Percentiles rank a stretch among this genome's conserved stretches.
Conservation (phyloP, 2,329 filamentous ascomycete species). For the Chrysosporium keratinophilum region DNA sequence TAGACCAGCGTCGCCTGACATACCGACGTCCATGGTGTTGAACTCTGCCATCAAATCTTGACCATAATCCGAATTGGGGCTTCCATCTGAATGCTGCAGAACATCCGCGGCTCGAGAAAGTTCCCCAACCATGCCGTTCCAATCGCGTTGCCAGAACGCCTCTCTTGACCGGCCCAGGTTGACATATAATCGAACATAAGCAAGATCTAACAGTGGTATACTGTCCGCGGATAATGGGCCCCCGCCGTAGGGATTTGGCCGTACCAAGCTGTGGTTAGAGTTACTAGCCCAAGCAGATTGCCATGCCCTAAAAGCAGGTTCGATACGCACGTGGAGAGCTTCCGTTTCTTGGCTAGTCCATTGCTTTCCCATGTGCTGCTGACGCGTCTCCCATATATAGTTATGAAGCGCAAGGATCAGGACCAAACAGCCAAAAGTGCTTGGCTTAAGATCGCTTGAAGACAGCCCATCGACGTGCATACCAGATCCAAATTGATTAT, state of each 20-base stretch:
- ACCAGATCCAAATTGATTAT: constrained; percentile 38
- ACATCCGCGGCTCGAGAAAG: constrained; percentile 67
- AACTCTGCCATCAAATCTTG: constrained; percentile 31
- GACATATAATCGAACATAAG: constrained; percentile 85
- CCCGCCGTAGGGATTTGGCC: constrained; percentile 70
- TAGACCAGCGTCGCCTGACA: constrained; percentile 29
- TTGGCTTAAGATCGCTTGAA: constrained; percentile 61
- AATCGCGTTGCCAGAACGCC: constrained; percentile 87
- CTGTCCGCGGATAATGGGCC: constrained; percentile 81
- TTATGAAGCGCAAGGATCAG: constrained; percentile 93
- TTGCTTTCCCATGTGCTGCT: constrained; percentile 73
- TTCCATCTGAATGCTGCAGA: constrained; percentile 55
- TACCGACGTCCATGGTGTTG: constrained; percentile 28
- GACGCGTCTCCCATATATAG: constrained; percentile 95
- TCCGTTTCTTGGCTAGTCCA: constrained; percentile 92
- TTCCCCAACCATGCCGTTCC: constrained; percentile 82
- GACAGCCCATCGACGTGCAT: constrained; percentile 42
- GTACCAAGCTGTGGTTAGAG: constrained; percentile 69
- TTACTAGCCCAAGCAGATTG: constrained; percentile 84
- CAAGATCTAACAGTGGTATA: constrained; percentile 80
- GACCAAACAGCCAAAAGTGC: constrained; percentile 82
- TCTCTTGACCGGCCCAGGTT: constrained; percentile 89
- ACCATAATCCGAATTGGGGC: constrained; percentile 22
- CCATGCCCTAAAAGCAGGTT: constrained; percentile 89
- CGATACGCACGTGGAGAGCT: constrained; percentile 90